Base-by-base conservation (phyloP, 2,329 filamentous ascomycete species). In the Simplicillium sp. region DNA sequence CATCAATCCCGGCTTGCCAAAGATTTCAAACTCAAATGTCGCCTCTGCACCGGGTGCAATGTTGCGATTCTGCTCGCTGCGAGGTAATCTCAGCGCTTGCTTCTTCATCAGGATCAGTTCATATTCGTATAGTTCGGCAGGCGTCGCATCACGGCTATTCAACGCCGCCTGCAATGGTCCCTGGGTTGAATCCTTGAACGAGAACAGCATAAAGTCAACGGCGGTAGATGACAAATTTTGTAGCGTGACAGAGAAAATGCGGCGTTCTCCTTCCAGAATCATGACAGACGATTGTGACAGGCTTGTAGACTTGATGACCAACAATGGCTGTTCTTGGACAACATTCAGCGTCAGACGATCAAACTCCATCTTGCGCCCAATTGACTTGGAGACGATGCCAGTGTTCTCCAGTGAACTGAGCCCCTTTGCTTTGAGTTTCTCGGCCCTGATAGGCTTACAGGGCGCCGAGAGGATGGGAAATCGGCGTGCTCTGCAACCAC, bases 231-330 rank as follows among this genome's bases (percentile, higher is more conserved):
- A 92, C 8, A 78, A 68, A 49, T 98, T 98, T 49, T 84, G 76
- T 12, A 97, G 65, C 0, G 84, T 89, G 13, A 96, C 73, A 0
- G 77, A 82, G 54, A 97, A 94, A 1, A 69, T 68, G 50, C 80
- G 82, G 16, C 75, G 76, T 60, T 98, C 90, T 34, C 92, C 92
- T 63, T 97, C 90, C 6, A 98, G 70, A 11, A 98, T 74, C 88
- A 95, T 96, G 29, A 95, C 67, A 9, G 87, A 85, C 16, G 84
- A 86, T 54, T 96, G 89, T 1, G 84, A 77, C 2, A 96, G 70
- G 11, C 83, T 87, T 3, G 82, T 84, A 7, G 81, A 81, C 53
- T 85, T 82, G 15, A 96, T 73, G 3, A 80, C 66, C 3, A 97
- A 66, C 3, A 86, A 64, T 6, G 92, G 92, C 56, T 96, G 87